These are phyloP conservation scores for Myxozyma geophila DNA, from an alignment of 805 yeast genomes.

Conservation along the genomic window DNA sequence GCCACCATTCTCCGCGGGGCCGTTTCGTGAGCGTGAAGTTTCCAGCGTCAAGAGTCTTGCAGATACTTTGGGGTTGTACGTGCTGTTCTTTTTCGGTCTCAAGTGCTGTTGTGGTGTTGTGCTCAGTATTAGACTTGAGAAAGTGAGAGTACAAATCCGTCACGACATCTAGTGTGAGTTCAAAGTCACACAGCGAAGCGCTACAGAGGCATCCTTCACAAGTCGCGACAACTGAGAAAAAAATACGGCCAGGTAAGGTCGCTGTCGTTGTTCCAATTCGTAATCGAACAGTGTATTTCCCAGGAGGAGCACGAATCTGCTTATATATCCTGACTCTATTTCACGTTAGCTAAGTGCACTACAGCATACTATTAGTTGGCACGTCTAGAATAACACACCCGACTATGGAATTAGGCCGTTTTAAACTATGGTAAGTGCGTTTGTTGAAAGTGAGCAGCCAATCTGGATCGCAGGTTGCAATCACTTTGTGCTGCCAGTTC, in stretches of 20 bases:
- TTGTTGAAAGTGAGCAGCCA: background rate
- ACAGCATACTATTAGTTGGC: no score
- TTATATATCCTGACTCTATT: constrained; percentile 7
- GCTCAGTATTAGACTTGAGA: background rate
- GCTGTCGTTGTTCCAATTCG: constrained; percentile 6
- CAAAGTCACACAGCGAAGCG: background rate
- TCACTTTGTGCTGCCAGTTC: background rate
- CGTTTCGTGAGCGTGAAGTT: background rate
- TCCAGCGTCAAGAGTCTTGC: background rate
- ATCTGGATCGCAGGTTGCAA: background rate
- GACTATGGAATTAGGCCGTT: background rate
- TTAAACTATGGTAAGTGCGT: background rate
- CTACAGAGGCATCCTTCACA: background rate
- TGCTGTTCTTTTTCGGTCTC: background rate
- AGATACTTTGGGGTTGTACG: background rate
- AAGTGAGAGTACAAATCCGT: background rate
- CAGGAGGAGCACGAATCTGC: constrained; percentile 17
- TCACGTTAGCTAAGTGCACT: background rate
- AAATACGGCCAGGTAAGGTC: constrained; percentile 10
- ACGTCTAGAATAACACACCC: background rate
- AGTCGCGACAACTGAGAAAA: background rate
- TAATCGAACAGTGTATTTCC: constrained; percentile 1
- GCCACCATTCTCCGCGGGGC: background rate
- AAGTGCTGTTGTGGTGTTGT: background rate
- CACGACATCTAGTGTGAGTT: background rate